phyloP scores from a whole-genome alignment of 371 early-diverging fungal genomes.

The Syncephalastrum contaminatum region DNA sequence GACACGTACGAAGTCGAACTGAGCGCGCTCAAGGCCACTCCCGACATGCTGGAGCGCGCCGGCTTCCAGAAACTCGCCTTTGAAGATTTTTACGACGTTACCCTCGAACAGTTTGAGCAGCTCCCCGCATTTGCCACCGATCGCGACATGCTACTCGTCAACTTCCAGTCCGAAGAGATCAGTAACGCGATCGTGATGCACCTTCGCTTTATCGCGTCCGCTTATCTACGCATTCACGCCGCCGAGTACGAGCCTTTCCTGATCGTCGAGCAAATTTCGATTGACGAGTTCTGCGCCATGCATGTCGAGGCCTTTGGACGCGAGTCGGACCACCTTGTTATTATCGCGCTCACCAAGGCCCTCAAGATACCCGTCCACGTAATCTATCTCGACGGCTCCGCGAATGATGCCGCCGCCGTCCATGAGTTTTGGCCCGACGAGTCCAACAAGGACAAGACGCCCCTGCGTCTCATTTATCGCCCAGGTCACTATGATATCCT shows the following conservation, averaged over 20 bases:
- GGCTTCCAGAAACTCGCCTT: slow-evolving; percentile 61
- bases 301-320: slow-evolving; percentile 73
- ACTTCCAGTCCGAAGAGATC: slow-evolving; percentile 62
- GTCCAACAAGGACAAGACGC: slow-evolving; percentile 17
- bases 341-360: slow-evolving; percentile 64
- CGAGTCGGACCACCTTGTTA: slow-evolving; percentile 71
- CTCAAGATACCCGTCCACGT: slow-evolving; percentile 59
- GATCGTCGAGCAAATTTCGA: slow-evolving; percentile 56
- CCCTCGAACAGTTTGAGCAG: slow-evolving; percentile 42
- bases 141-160: slow-evolving; percentile 46
- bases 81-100: slow-evolving; percentile 65
- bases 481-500: slow-evolving; percentile 68
- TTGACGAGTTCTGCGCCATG: slow-evolving; percentile 64
- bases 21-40: slow-evolving; percentile 39
- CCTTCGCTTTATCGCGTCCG: slow-evolving; percentile 65
- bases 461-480: slow-evolving; percentile 43
- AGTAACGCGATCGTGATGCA: slow-evolving; percentile 71
- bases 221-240: slow-evolving; percentile 60
- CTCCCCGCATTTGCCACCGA: slow-evolving; percentile 30
- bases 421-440: slow-evolving; percentile 55
- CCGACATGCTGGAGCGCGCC: slow-evolving; percentile 45
- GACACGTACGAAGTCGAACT: slow-evolving; percentile 32
- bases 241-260: slow-evolving; percentile 71
- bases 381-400: slow-evolving; percentile 64
- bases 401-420: slow-evolving; percentile 45